These are phyloP conservation scores for Lepidium didymum DNA, from an alignment of 345 rosid genomes.

Conservation along the genomic window DNA sequence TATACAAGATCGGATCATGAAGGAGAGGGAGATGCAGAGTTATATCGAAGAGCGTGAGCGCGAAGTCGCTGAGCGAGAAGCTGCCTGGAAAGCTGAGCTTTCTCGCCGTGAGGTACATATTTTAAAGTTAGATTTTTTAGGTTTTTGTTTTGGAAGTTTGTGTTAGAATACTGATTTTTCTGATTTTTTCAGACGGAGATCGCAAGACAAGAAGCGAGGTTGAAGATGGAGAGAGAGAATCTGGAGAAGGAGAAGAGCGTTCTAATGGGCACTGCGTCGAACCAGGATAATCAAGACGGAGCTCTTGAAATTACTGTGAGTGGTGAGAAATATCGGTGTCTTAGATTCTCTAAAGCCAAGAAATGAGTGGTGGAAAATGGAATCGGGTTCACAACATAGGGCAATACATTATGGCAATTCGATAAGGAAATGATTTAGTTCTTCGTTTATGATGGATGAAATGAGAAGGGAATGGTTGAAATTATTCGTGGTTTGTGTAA, in stretches of 20 bases:
- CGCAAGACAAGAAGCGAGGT: constrained; percentile 86
- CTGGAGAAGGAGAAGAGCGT: constrained; percentile 98
- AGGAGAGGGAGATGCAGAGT: constrained; percentile 99
- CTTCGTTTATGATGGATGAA: constrained; percentile 2
- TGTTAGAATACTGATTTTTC: not conserved
- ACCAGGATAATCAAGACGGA: constrained; percentile 93
- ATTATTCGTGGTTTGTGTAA: constrained; percentile 7
- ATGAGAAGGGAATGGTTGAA: not conserved
- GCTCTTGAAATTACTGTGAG: constrained; percentile 96
- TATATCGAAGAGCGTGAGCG: constrained; percentile 95
- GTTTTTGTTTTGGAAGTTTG: not conserved
- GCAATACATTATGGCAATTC: not conserved
- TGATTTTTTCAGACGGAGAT: constrained; percentile 61
- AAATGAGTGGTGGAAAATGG: constrained; percentile 32
- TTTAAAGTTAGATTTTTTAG: not conserved
- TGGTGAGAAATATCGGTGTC: constrained; percentile 87
- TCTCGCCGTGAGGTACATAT: constrained; percentile 74
- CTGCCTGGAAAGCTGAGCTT: constrained; percentile 98
- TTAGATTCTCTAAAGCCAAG: constrained; percentile 92
- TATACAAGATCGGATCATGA: constrained; percentile 92
- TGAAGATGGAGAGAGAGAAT: constrained; percentile 93
- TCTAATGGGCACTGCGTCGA: constrained; percentile 93
- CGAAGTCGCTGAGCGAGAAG: constrained; percentile 95
- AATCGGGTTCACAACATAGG: not conserved
- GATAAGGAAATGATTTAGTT: not conserved